Evolutionary conservation across 2,329 filamentous ascomycete species (phyloP).

Genomic region (Zasmidium angulare): DNA sequence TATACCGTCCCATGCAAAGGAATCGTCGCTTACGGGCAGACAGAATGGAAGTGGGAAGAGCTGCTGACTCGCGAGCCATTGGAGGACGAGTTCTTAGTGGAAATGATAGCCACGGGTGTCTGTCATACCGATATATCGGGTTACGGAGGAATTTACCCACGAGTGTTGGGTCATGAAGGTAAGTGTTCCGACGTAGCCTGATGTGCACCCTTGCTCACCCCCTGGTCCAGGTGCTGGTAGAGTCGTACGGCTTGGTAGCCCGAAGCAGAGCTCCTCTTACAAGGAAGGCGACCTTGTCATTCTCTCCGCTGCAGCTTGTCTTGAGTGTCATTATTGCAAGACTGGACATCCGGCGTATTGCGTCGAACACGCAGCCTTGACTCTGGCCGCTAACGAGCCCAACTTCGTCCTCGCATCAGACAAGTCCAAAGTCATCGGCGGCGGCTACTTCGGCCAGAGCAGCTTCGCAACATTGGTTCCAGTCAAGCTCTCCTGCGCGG

Average conservation of each 20-base stretch:
- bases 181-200: background rate
- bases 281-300: conserved; percentile 43
- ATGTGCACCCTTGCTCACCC: background rate
- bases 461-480: conserved; percentile 36
- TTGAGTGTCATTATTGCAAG: conserved; percentile 45
- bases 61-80: conserved; percentile 23
- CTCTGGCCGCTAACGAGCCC: conserved; percentile 21
- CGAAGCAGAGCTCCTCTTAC: conserved; percentile 9
- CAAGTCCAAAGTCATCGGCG: conserved; percentile 21
- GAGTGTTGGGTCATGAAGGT: conserved; percentile 29
- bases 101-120: conserved; percentile 53
- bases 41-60: conserved; percentile 22
- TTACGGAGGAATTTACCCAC: conserved; percentile 23
- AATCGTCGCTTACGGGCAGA: conserved; percentile 31
- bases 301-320: conserved; percentile 45
- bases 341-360: conserved; percentile 49
- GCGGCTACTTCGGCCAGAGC: conserved; percentile 41
- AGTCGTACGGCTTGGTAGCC: conserved; percentile 18
- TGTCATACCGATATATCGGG: conserved; percentile 50
- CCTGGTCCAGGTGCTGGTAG: conserved; percentile 20
- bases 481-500: conserved; percentile 31
- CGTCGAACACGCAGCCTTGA: conserved; percentile 41
- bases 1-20: conserved; percentile 27
- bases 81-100: conserved; percentile 49
- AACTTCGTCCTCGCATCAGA: conserved; percentile 22